phyloP scores from a whole-genome alignment of 768 basidiomycete genomes.

The Boletus tomentosulus region DNA sequence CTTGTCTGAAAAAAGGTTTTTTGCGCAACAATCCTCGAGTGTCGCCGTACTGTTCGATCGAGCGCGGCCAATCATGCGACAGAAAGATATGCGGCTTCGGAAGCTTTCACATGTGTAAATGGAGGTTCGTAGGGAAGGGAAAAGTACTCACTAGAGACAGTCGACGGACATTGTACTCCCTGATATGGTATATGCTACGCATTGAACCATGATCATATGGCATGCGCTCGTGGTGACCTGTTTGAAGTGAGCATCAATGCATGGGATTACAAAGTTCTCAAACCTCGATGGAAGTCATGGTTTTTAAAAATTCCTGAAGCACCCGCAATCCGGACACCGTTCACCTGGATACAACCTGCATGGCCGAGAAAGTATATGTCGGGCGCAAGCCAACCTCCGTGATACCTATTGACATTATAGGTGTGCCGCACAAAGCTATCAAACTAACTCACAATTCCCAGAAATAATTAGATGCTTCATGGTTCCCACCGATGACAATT shows the following conservation, averaged over 20 bases:
- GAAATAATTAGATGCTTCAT: conserved; percentile 95
- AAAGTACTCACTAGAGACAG: conserved; percentile 58
- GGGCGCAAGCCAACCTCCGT: conserved; percentile 95
- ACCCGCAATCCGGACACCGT: conserved; percentile 86
- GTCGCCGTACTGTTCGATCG: conserved; percentile 81
- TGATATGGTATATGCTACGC: conserved; percentile 86
- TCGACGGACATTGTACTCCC: conserved; percentile 78
- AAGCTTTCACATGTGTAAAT: conserved; percentile 36
- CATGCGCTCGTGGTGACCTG: conserved; percentile 76
- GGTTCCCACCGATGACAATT: conserved; percentile 94
- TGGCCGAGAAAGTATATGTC: conserved; percentile 96
- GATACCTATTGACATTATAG: conserved; percentile 53
- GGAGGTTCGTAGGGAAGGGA: background rate
- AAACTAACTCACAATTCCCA: conserved; percentile 77
- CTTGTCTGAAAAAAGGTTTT: conserved; percentile 74
- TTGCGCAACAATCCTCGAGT: conserved; percentile 56
- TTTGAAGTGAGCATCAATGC: conserved; percentile 2
- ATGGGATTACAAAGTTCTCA: conserved; percentile 5
- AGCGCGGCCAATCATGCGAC: conserved; percentile 95
- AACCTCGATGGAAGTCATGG: conserved; percentile 69
- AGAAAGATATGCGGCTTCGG: conserved; percentile 72
- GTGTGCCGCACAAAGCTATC: background rate
- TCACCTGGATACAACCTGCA: conserved; percentile 83
- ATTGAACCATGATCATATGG: conserved; percentile 74
- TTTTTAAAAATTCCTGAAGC: conserved; percentile 88